Percentiles rank a stretch among this genome's conserved stretches.
phyloP scores from a whole-genome alignment of 192 early-diverging fungal genomes.

The Dissophora ornata region DNA sequence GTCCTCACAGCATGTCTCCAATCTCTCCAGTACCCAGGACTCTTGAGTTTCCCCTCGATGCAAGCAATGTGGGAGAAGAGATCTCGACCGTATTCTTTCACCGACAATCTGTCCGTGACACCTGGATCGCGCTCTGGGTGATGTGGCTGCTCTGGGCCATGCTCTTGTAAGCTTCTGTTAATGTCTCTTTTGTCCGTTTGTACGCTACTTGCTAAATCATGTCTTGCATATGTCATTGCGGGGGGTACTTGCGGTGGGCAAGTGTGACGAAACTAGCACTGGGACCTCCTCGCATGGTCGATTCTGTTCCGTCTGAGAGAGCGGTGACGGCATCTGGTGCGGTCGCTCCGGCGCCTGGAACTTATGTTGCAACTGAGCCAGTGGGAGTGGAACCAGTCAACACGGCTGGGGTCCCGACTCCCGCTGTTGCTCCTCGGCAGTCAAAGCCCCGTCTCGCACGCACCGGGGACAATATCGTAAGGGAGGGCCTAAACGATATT shows the following conservation, averaged over 20 bases:
- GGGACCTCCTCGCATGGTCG: background rate
- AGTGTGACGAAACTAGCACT: conserved; percentile 4
- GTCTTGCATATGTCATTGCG: too few species aligned
- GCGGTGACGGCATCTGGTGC: background rate
- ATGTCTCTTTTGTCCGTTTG: background rate
- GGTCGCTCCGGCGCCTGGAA: background rate
- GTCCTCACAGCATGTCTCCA: too few species aligned
- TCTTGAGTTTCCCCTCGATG: too few species aligned
- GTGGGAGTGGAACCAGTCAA: background rate
- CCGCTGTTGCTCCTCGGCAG: too few species aligned
- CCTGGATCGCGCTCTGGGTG: conserved; percentile 45
- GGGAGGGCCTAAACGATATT: too few species aligned
- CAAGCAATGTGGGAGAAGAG: too few species aligned
- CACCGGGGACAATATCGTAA: conserved; percentile 25
- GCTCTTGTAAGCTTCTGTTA: conserved; percentile 32
- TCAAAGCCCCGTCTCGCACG: too few species aligned
- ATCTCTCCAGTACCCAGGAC: too few species aligned
- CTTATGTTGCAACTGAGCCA: conserved; percentile 1
- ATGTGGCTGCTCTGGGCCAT: conserved; percentile 42
- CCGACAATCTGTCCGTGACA: conserved; percentile 31
- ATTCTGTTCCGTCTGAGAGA: background rate
- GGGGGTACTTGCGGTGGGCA: background rate
- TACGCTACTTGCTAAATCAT: too few species aligned
- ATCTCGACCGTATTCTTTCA: too few species aligned
- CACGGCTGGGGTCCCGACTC: too few species aligned